Base-by-base conservation (phyloP, 2,329 filamentous ascomycete genomes). In the Paramyrothecium roridum region DNA sequence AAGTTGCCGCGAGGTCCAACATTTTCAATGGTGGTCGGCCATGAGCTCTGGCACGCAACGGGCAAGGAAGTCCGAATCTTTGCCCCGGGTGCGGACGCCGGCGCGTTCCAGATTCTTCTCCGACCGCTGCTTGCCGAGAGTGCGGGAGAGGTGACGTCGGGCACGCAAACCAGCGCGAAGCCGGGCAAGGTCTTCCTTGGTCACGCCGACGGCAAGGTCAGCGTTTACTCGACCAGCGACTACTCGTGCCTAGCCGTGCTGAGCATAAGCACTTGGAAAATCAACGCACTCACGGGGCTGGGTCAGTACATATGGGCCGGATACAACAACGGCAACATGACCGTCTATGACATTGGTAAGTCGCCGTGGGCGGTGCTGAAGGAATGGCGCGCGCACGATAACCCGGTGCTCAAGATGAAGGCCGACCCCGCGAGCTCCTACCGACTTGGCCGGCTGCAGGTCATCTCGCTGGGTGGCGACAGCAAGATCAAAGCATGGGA, bases 241-340 rank as follows among this genome's bases (percentile, higher is more conserved):
- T 95, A 89, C 67, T 76, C 85, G 1, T 96, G 91, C 64, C 67
- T 96, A n/a, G 85, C 84, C 6, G 80, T 96, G 37, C 78, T 98
- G 57, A 96, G 86, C 65, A 83, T 97, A 63, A 98, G 92, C 70
- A 83, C 93, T 16, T 98, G 96, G 81, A 98, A 97, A 73, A 96
- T 99, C 72, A 96, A 92, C 68, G 87, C 89, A 37, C 77, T 99
- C 53, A 84, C 87, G 2, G 90, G 91, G 10, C 89, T 92, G 3
- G 93, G 92, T 6, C 83, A 87, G 57, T 84, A 91, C 65, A 79
- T 99, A 1, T 99, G 95, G 95, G 91, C 92, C 26, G 93, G 88
- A 3, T 98, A 93, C 75, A 97, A 93, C 70, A 97, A 90, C 0
- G 95, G 95, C 17, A 96, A 89, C 81, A 86, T 96, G 33, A 95